Conservation (phyloP, 176 grass and related monocot species). For the Triticum dicoccoides region DNA sequence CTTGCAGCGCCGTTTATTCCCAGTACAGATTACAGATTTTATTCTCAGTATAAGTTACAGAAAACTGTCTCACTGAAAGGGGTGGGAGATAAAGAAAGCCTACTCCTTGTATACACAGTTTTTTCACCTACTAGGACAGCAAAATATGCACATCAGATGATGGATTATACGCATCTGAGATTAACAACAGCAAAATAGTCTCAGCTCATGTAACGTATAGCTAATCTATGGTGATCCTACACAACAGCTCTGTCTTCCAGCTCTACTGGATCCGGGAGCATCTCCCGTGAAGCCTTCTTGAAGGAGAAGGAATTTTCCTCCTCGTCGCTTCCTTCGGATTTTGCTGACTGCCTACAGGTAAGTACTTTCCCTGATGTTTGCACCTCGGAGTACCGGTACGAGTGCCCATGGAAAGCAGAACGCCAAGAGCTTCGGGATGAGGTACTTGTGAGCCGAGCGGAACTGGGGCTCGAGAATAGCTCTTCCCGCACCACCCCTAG, state of each 20-base stretch:
- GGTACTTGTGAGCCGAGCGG: conserved; percentile 42
- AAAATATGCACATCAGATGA: conserved; percentile 24
- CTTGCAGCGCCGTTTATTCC: neutral
- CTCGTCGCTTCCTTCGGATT: conserved; percentile 32
- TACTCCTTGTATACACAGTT: conserved; percentile 33
- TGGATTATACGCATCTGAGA: conserved; percentile 21
- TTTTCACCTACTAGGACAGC: conserved; percentile 22
- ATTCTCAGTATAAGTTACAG: conserved; percentile 17
- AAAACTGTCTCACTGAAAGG: neutral
- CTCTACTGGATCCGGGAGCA: conserved; percentile 35
- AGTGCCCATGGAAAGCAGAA: conserved; percentile 54
- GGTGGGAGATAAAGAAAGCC: neutral
- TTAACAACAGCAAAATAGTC: neutral
- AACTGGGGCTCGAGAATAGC: conserved; percentile 19
- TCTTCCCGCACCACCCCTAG: conserved; percentile 78
- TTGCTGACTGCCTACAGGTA: conserved; percentile 29
- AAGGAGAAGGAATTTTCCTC: conserved; percentile 50
- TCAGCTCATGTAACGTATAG: neutral
- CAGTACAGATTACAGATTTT: conserved; percentile 2
- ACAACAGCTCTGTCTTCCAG: conserved; percentile 43
- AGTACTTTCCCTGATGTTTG: conserved; percentile 17
- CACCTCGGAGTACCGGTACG: conserved; percentile 33
- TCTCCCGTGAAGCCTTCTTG: conserved; percentile 56
- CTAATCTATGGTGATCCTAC: conserved; percentile 33
- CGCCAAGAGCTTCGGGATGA: conserved; percentile 74